Evolutionary conservation across 2,329 filamentous ascomycete genomes (phyloP), one percentile per base, ranked within the genome.

Genomic region (Arachnomyces sp.): DNA sequence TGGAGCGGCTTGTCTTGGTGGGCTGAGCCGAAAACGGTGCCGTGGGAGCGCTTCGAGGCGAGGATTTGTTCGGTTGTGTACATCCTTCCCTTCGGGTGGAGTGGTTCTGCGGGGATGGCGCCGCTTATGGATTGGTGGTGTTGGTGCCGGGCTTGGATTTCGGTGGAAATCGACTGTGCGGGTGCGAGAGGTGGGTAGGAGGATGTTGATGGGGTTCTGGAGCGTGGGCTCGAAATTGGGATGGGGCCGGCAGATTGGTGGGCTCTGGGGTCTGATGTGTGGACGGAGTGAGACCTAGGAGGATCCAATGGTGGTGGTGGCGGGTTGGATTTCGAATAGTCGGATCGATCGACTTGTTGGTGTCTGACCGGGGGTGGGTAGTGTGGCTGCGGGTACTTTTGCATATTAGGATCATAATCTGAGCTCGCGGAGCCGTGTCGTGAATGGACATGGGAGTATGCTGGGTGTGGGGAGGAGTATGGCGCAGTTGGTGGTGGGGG

Each of bases 401-500:
- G 43, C 6, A 43, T 18, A 14, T 46, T 39, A 2, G 49, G 20
- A 14, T 65, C 62, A 31, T 60, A 57, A 17, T 64, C 61, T 1
- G 55, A 53, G 17, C 47, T 36, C n/a, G 38, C 52, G 3, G 61
- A 65, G 7, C 51, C 43, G 30, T 60, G 55, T 28, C 62, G 50
- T 5, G 20, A 25, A 25, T 25, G 20, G 9, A 53, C 44, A 37
- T 63, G 58, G 7, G 57, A 48, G 42, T 61, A 59, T n/a, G 44
- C 47, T 3, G 54, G 47, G 29, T 59, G 61, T 18, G 63, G 56
- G n/a, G 61, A 61, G 42, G 62, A 58, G 15, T 53, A 45, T 16
- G 53, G 43, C n/a, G 64, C 60, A 3, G 53, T 40, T 2, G 58
- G 50, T 14, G 68, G 69, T 2, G 67, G 61, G n/a, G 64, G 65